These are phyloP conservation scores for Xylaria venustula DNA, from an alignment of 495 filamentous ascomycete species.

Conservation along the genomic window DNA sequence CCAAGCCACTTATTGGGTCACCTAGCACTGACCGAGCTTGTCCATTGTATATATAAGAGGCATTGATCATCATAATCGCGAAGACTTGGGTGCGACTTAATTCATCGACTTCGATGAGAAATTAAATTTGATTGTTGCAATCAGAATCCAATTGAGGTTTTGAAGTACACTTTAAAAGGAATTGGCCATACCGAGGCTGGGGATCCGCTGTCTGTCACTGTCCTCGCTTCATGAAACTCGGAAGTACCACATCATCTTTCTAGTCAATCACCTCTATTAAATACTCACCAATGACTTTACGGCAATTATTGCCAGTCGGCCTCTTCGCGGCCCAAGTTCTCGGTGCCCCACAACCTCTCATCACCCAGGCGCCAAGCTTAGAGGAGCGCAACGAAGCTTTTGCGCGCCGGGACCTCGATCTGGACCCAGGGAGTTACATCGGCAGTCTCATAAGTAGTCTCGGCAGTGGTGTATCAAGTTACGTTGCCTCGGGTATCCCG, in stretches of 20 bases:
- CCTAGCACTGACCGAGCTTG: too few relatives aligned
- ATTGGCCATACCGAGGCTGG: too few relatives aligned
- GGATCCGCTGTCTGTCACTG: background rate
- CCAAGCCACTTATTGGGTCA: too few relatives aligned
- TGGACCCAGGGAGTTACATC: conserved; percentile 46
- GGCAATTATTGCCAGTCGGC: conserved; percentile 8
- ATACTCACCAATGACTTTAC: conserved; percentile 16
- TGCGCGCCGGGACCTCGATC: conserved; percentile 33
- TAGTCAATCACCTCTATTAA: background rate
- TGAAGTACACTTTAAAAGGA: background rate
- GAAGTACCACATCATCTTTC: background rate
- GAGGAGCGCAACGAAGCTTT: conserved; percentile 27
- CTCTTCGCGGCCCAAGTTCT: conserved; percentile 16
- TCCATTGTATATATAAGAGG: too few relatives aligned
- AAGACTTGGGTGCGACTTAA: background rate
- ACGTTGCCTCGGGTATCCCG: conserved; percentile 61
- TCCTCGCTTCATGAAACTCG: background rate
- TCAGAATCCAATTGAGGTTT: background rate
- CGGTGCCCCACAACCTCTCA: conserved; percentile 39
- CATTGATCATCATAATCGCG: too few relatives aligned
- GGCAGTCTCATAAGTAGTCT: conserved; percentile 47
- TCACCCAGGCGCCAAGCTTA: conserved; percentile 46
- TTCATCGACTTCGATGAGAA: background rate
- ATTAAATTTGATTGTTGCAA: background rate
- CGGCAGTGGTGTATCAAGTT: conserved; percentile 52